These are phyloP conservation scores for Clarkia xantiana DNA, from an alignment of 345 rosid species.

Conservation along the genomic window DNA sequence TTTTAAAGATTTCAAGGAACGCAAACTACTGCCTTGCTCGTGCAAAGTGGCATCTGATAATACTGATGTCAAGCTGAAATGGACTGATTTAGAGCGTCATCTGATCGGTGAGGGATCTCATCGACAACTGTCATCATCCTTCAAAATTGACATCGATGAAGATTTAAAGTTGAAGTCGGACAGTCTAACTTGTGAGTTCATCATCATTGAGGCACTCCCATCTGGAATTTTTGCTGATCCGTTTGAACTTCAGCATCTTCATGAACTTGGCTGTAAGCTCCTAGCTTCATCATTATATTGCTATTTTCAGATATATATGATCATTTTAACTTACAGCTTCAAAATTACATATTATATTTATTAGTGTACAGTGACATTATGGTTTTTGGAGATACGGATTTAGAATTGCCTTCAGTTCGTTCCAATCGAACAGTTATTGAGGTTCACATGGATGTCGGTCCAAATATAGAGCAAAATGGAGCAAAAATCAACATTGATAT, in stretches of 20 bases:
- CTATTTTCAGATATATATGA: background rate
- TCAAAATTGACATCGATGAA: conserved; percentile 26
- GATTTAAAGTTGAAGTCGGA: conserved; percentile 12
- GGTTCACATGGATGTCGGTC: conserved; percentile 40
- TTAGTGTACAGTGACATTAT: conserved; percentile 43
- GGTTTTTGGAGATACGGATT: conserved; percentile 77
- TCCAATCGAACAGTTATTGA: conserved; percentile 67
- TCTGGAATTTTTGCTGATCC: conserved; percentile 81
- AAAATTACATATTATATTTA: conserved; percentile 3
- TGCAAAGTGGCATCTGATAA: conserved; percentile 18
- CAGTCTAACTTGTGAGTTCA: conserved; percentile 21
- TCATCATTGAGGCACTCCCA: conserved; percentile 59
- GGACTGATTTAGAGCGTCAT: conserved; percentile 23
- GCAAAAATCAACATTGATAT: conserved; percentile 35
- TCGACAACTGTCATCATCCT: conserved; percentile 43
- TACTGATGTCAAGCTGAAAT: conserved; percentile 7
- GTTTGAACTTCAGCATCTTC: conserved; percentile 70
- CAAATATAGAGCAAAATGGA: conserved; percentile 16
- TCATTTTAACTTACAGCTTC: background rate
- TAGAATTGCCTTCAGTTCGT: conserved; percentile 63
- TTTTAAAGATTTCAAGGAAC: conserved; percentile 27
- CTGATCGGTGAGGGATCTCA: conserved; percentile 85
- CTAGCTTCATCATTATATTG: background rate
- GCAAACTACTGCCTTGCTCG: conserved; percentile 15
- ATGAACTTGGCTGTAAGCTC: conserved; percentile 32